Base-by-base conservation (phyloP, 1,139 yeast genomes). In the Sugiyamaella japonica region DNA sequence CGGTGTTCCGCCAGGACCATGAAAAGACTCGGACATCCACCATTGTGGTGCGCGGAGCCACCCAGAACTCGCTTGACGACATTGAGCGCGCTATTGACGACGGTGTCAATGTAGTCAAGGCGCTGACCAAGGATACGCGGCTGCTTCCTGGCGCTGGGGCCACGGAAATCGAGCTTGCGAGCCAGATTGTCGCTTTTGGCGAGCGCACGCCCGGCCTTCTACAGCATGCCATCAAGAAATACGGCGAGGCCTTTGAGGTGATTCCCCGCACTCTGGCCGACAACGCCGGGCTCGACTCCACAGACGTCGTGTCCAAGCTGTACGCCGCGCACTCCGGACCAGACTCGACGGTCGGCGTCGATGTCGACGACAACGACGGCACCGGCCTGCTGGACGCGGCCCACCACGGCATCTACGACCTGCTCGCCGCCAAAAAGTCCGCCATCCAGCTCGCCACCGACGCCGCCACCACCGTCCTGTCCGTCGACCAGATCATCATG, bases 91-190 rank as follows among this genome's bases (percentile, higher is more conserved):
- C 98, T 52, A 89, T 93, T 61, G 98, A 93, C 70, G 99, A 93
- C 67, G 97, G 98, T 67, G 97, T 95, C 45, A 83, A 89, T 60
- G 89, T 95, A 29, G 84, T 93, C 64, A 95, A 93, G 74, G 95
- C 97, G 1, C 78, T 93, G 61, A 78, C 91, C 63, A 87, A 86
- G 70, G 93, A 86, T 68, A 76, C 81, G 58, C 81, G 90, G 61
- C 79, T 93, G 62, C 79, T 93, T 60, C 93, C 98, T 10, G 99
- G 99, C 60, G 99, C 99, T 0, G 99, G 99, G 65, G 93, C 97
- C 15, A 80, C 88, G n/a, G 99, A 93, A 73, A 86, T 89, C 53
- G 97, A 90, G 68, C 78, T 93, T 54, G 91, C 90, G 53, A 82
- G 86, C 61, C 79, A 85, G 66, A 79, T 91, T 57, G 87, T 90